Evolutionary conservation across 2,329 filamentous ascomycete species (phyloP), one percentile per base, ranked within the genome.

Genomic region (Ophiocordyceps sinensis): DNA sequence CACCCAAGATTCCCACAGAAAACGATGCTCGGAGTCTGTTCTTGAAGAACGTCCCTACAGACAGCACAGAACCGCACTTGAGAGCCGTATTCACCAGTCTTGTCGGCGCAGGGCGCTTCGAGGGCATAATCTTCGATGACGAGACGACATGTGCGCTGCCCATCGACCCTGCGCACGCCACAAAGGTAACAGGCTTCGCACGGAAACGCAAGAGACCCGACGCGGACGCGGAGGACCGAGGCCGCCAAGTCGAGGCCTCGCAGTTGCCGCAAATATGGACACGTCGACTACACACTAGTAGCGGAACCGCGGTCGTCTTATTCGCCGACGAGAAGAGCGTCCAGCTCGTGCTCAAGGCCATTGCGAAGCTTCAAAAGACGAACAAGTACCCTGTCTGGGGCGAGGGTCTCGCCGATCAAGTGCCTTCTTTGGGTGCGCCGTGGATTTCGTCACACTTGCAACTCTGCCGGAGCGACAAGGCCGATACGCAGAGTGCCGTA

Each of bases 41-140:
- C 62, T 58, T 94, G n/a, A 83, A 88, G 47, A 96, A 98, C 53
- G 65, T 93, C 1, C 91, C 91, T 7, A 70, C 82, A 47, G 88
- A 95, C 56, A 80, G 85, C 44, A 93, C 85, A 5, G 79, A 85
- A 43, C 60, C 68, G 1, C 84, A 88, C 52, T 70, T 96, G 35
- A 79, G 85, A 36, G 70, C 78, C 35, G 65, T 96, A 0, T 93
- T 96, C 50, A 65, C 75, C 1, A 67, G 72, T 1, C 73, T 93
- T 14, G 71, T 95, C 0, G 82, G 85, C 9, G 78, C 82, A 0
- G 84, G 83, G 3, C 73, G 82, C 37, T 82, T 96, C 38, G 85
- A 94, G 59, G 70, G 66, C 40, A 81, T 93, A 5, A 66, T 72
- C 0, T 95, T 96, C 48, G 82, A 87, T 48, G 70, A 72, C 48